Evolutionary conservation across 108 stramenopile genomes (phyloP).

Genomic region (Seminavis robusta): DNA sequence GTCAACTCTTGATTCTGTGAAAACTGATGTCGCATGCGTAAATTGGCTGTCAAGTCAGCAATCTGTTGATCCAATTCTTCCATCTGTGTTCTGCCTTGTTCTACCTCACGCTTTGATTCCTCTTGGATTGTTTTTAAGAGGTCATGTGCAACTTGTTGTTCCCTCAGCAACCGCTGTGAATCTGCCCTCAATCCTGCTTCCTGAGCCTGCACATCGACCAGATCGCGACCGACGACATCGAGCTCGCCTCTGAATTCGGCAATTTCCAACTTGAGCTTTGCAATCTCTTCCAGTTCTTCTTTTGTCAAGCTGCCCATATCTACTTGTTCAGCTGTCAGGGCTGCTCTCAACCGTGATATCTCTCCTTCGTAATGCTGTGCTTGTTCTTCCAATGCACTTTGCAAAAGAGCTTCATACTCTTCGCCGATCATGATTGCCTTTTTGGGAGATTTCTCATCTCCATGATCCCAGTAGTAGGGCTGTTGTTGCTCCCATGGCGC

Average conservation of each 20-base stretch:
- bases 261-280: slow-evolving; percentile 42
- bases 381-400: slow-evolving; percentile 89
- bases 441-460: slow-evolving; percentile 47
- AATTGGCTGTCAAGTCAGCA: slow-evolving; percentile 74
- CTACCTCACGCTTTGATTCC: slow-evolving; percentile 43
- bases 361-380: slow-evolving; percentile 84
- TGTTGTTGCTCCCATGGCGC: neutral
- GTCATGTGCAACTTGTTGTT: slow-evolving; percentile 68
- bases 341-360: slow-evolving; percentile 59
- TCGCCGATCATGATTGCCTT: slow-evolving; percentile 82
- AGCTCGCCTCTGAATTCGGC: slow-evolving; percentile 35
- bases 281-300: slow-evolving; percentile 59
- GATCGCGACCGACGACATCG: slow-evolving; percentile 33
- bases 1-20: slow-evolving; percentile 59
- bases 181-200: slow-evolving; percentile 56
- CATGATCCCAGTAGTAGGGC: neutral
- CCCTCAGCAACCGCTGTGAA: slow-evolving; percentile 60
- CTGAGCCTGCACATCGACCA: slow-evolving; percentile 63
- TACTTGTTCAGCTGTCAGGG: slow-evolving; percentile 49
- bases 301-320: slow-evolving; percentile 40
- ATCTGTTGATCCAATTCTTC: slow-evolving; percentile 84
- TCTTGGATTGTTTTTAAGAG: slow-evolving; percentile 65
- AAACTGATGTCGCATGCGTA: slow-evolving; percentile 66
- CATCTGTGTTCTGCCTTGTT: slow-evolving; percentile 39
- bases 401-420: slow-evolving; percentile 83